Evolutionary conservation across 2,329 filamentous ascomycete genomes (phyloP), one percentile per base, ranked within the genome.

Genomic region (Neofusicoccum parvum): DNA sequence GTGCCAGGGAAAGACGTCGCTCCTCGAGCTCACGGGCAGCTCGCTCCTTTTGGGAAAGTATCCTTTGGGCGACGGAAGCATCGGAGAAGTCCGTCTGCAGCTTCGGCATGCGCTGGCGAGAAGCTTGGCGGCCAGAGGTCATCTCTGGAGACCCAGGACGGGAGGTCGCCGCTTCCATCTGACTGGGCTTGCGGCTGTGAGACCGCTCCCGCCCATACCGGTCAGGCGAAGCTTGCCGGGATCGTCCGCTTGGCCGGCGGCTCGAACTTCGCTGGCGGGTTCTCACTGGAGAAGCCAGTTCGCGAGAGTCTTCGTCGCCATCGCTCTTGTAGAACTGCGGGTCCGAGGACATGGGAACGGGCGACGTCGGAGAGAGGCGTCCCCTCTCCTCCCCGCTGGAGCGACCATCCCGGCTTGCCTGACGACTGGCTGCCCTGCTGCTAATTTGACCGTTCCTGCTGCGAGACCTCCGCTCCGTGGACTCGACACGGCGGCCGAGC

Each of bases 11-110:
- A 73, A 91, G 87, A 66, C 94, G 89, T 34, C 94, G 88, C 72
- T 95, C 92, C 77, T 97, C 94, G 0, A 98, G 86, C 77, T 97
- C 94, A 54, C 90, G 88, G 7, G 93, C 92, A 10, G 80, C 82
- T 20, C 80, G 71, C 67, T 80, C 79, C 69, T 80, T 82, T 66
- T 78, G 78, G 62, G 75, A 77, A 66, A 79, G 68, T 15, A 71
- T 70, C 66, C 74, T 69, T 66, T 41, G 10, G 67, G 68, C 39
- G 64, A 58, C 59, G 12, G 39, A 32, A n/a, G 15, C 49, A 17
- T 67, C 66, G 1, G 68, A 62, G 32, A 69, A 65, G 58, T 69
- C 65, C 7, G 69, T 69, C 64, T 70, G 62, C 5, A 69, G 60
- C 54, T 69, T 72, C 7, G 69, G 69, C 51, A 70, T 54, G 27